Evolutionary conservation across 1,139 yeast species (phyloP), one percentile per base, ranked within the genome.

Genomic region (Blastobotrys illinoisensis): DNA sequence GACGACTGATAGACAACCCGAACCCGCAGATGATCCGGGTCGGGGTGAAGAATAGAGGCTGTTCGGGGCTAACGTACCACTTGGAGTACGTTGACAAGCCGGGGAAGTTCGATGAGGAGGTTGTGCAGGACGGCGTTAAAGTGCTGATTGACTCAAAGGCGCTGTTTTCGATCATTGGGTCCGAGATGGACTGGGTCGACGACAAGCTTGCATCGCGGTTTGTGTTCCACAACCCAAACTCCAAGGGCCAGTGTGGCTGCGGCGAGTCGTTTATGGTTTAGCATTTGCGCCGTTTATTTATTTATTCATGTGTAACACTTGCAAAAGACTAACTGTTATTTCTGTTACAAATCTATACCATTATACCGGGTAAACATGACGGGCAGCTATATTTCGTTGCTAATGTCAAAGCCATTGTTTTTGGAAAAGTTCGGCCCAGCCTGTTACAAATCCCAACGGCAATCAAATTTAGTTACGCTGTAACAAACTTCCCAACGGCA

Each of bases 161-260:
- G 1, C 77, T 93, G 57, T 91, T 93, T 70, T 86, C 95, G 61
- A 91, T 93, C 51, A 96, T 93, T 57, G 99, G 99, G 1, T 86
- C 96, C 3, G 96, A 90, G 72, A 93, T 93, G 99, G 99, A 93
- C 73, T 93, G 97, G 96, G 77, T 88, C 56, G 98, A 93, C 67
- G 97, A 93, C 68, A 90, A 89, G 71, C 76, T 93, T 60, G 82
- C 91, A 43, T 85, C 95, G 16, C 81, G 95, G 67, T 93, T 93
- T 70, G 89, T 93, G 44, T 93, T 93, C 76, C 85, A 80, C 71
- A 93, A 93, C 71, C 99, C 99, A 58, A 93, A 93, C 72, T 86
- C 96, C 49, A 93, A 91, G 75, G 98, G 98, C 36, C 88, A 96
- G 54, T 93, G 99, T 73, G 99, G 99, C 16, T 93, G 99, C 71